Evolutionary conservation across 2,329 filamentous ascomycete species (phyloP), one percentile per base, ranked within the genome.

Genomic region (Purpureocillium takamizusanense): DNA sequence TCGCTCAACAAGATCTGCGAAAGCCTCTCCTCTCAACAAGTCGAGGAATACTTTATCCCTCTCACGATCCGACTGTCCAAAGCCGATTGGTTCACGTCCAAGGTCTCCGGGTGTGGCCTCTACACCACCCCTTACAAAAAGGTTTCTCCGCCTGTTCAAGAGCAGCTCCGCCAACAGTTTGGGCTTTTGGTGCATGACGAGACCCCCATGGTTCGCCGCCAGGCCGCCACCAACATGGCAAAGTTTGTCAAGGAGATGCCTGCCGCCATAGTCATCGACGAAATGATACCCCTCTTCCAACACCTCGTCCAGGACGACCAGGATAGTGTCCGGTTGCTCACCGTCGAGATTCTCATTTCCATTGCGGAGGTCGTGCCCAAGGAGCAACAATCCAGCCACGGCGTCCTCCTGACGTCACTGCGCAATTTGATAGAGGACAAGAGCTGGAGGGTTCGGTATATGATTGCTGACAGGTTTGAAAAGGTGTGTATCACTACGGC

Each of bases 41-140:
- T 97, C 59, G 92, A 98, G 72, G 86, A 95, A 56, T 86, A 89
- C 66, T 97, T 97, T 69, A 90, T 98, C 52, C 92, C 92, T 45
- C 82, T 98, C 57, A 89, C 89, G 43, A 78, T 94, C 57, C 87
- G 92, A 59, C 85, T 98, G 45, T 94, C 92, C 49, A 98, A 97
- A 76, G 92, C 92, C 66, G 92, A 98, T 68, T 98, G 92, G 92
- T 98, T 98, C 66, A 98, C 92, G 41, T 97, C 92, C 48, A 98
- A 97, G 70, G 92, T 98, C 48, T 98, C 92, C 25, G 92, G 90
- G 46, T 95, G 90, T 48, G 92, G 92, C 46, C 83, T 98, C 46
- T 98, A 90, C 70, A 92, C 86, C 60, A 78, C 81, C 35, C 90
- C 92, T 48, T 98, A 98, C 72, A 83, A 81, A 55, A 94, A 94